Conservation (phyloP, 495 filamentous ascomycete species). For the Pseudoneurospora amorphoporcata region DNA sequence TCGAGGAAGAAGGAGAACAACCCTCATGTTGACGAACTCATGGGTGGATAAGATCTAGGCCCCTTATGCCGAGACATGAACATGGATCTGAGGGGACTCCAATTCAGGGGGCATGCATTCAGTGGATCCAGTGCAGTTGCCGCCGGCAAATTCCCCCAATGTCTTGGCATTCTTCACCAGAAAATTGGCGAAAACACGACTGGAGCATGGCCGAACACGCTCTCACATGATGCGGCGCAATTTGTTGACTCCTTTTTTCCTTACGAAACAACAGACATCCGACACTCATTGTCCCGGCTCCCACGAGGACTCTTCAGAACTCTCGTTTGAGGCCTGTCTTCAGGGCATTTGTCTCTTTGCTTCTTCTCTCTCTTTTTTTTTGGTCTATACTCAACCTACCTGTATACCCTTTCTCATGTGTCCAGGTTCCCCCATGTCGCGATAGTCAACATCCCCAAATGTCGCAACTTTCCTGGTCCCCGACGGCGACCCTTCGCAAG, state of each 20-base stretch:
- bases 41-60: not conserved
- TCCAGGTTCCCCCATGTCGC: not conserved
- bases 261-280: not conserved
- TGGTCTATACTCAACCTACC: not conserved
- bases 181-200: not conserved
- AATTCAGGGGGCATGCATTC: not conserved
- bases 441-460: not conserved
- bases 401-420: not conserved
- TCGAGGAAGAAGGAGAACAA: not conserved
- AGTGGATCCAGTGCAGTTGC: not conserved
- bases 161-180: not conserved
- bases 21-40: not conserved
- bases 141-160: not conserved
- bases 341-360: not conserved
- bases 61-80: not conserved
- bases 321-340: not conserved
- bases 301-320: not conserved
- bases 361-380: not conserved
- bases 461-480: conserved; percentile 20
- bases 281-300: not conserved
- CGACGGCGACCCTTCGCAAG: conserved; percentile 50
- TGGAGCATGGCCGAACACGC: not conserved
- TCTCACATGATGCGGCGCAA: not conserved
- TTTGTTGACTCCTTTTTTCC: not conserved
- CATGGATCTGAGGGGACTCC: not conserved